Percentiles rank a stretch among this genome's conserved stretches.
phyloP scores from a whole-genome alignment of 768 basidiomycete genomes.

The Suillus subaureus region DNA sequence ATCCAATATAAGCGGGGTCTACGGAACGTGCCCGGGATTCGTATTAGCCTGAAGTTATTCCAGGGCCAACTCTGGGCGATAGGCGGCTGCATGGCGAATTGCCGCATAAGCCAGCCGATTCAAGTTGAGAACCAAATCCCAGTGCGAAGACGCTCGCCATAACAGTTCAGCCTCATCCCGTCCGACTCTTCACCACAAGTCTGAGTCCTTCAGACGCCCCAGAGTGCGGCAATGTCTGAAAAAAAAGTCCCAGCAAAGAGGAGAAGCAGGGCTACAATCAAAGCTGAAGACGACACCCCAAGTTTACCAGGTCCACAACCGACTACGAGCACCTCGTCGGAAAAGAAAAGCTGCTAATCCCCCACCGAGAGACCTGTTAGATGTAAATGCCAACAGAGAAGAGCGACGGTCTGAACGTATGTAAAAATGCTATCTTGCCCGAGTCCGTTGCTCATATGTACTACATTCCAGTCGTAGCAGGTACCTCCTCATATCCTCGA shows the following conservation, averaged over 20 bases:
- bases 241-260: slow-evolving; percentile 27
- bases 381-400: slow-evolving; percentile 20
- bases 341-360: slow-evolving; percentile 28
- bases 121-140: slow-evolving; percentile 3
- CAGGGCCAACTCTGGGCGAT: background rate
- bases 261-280: slow-evolving; percentile 14
- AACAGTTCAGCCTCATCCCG: slow-evolving; percentile 23
- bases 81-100: slow-evolving; percentile 3
- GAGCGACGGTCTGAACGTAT: slow-evolving; percentile 28
- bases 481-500: slow-evolving; percentile 25
- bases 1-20: background rate
- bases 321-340: slow-evolving; percentile 16
- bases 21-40: background rate
- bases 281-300: slow-evolving; percentile 12
- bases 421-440: slow-evolving; percentile 18
- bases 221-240: slow-evolving; percentile 27
- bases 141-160: slow-evolving; percentile 26
- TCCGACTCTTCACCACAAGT: slow-evolving; percentile 19
- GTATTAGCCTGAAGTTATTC: background rate
- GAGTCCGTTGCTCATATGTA: slow-evolving; percentile 15
- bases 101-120: slow-evolving; percentile 20
- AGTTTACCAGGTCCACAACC: slow-evolving; percentile 10
- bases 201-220: slow-evolving; percentile 8
- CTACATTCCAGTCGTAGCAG: slow-evolving; percentile 18
- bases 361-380: slow-evolving; percentile 13